Conservation (phyloP, 1,284 basidiomycete species). For the Leccinum subatratum region DNA sequence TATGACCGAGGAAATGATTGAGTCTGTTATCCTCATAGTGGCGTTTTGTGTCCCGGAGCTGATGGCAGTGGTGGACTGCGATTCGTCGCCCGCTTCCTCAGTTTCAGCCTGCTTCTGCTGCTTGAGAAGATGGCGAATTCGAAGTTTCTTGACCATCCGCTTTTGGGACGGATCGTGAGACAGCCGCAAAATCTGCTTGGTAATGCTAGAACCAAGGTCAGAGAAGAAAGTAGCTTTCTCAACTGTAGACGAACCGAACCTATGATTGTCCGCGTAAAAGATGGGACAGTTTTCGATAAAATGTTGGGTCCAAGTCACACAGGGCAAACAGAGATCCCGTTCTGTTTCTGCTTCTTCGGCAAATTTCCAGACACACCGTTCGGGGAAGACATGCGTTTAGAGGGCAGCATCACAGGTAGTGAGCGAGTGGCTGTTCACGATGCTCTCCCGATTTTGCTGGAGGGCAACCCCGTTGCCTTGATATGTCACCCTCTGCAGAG, state of each 20-base stretch:
- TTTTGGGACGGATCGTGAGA: constrained; percentile 39
- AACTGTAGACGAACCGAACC: constrained; percentile 38
- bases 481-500: background rate
- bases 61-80: constrained; percentile 23
- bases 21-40: constrained; percentile 26
- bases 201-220: constrained; percentile 37
- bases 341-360: constrained; percentile 39
- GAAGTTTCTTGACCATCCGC: constrained; percentile 39
- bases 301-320: constrained; percentile 46
- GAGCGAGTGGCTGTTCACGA: constrained; percentile 1
- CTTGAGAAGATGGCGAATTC: constrained; percentile 36
- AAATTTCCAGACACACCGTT: constrained; percentile 19
- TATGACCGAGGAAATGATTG: constrained; percentile 62
- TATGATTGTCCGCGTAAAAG: constrained; percentile 41
- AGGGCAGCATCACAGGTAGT: constrained; percentile 20
- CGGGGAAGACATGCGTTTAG: constrained; percentile 39
- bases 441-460: constrained; percentile 5
- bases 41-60: constrained; percentile 5
- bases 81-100: constrained; percentile 14
- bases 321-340: constrained; percentile 33
- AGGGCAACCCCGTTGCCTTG: background rate
- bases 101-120: constrained; percentile 34
- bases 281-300: constrained; percentile 50
- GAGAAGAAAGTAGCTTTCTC: constrained; percentile 3
- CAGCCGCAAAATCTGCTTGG: constrained; percentile 45